Conservation (phyloP, 1,284 basidiomycete genomes). For the Rhodotorula sp. region DNA sequence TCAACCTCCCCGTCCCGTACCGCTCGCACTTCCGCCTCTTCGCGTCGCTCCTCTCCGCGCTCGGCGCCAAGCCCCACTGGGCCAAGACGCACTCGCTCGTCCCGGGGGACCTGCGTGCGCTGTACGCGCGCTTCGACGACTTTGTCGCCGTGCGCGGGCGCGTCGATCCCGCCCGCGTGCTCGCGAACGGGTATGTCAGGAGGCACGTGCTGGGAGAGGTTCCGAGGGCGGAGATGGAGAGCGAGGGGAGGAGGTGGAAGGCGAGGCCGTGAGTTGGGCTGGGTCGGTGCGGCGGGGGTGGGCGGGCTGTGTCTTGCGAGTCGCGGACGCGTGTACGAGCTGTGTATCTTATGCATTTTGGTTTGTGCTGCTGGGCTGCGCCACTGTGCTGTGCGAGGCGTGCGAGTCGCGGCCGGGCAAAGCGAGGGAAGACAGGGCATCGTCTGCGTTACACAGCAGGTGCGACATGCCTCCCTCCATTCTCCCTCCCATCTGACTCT, state of each 20-base stretch:
- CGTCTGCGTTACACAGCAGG: neutral
- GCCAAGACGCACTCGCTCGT: conserved; percentile 85
- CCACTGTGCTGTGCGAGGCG: no score
- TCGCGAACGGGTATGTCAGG: conserved; percentile 61
- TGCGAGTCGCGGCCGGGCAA: no score
- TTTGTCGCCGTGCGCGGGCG: conserved; percentile 69
- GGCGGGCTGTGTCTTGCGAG: no score
- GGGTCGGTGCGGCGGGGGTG: no score
- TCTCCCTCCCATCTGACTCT: neutral
- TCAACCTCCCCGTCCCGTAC: conserved; percentile 85
- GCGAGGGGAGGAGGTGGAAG: conserved; percentile 19
- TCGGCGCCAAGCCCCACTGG: conserved; percentile 88
- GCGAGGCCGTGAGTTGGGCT: neutral
- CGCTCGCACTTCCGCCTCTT: conserved; percentile 76
- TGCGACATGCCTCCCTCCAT: neutral
- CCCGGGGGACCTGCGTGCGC: conserved; percentile 64
- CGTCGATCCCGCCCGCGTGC: conserved; percentile 78
- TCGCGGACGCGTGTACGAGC: neutral
- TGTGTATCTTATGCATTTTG: neutral
- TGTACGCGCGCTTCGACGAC: conserved; percentile 83
- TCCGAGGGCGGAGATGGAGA: neutral
- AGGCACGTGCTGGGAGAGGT: conserved; percentile 54
- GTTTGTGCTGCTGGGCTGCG: no score
- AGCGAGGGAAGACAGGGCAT: no score
- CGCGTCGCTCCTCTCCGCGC: conserved; percentile 69